Percentiles rank a stretch among this genome's conserved stretches.
phyloP scores from a whole-genome alignment of 2,329 filamentous ascomycete species.

The Xenosphaeropsis pyriputrescens region DNA sequence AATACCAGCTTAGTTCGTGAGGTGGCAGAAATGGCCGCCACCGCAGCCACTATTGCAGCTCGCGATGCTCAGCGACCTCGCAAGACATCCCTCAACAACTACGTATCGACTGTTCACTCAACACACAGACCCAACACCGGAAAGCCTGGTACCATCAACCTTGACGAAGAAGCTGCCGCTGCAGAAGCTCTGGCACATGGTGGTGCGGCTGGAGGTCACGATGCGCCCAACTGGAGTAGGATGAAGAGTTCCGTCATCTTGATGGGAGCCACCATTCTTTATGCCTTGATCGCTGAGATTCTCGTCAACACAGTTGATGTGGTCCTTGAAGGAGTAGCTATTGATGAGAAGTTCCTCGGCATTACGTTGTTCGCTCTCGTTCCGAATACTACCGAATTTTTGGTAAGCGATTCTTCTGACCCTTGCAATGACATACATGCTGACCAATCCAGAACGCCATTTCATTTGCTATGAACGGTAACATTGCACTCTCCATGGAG shows the following conservation, averaged over 20 bases:
- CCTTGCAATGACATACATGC: constrained; percentile 1
- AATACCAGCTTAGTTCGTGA: constrained; percentile 71
- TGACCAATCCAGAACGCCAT: constrained; percentile 64
- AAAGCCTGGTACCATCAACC: constrained; percentile 19
- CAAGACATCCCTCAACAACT: constrained; percentile 23
- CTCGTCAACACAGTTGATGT: constrained; percentile 93
- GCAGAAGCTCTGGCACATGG: constrained; percentile 21
- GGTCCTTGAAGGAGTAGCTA: constrained; percentile 77
- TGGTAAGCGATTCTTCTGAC: constrained; percentile 40
- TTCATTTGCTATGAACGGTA: constrained; percentile 98
- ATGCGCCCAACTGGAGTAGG: constrained; percentile 97
- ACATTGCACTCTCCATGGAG: constrained; percentile 97
- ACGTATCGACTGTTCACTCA: constrained; percentile 15
- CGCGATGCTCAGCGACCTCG: constrained; percentile 52
- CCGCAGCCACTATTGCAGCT: constrained; percentile 75
- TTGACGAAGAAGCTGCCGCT: constrained; percentile 14
- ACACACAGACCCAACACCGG: constrained; percentile 11
- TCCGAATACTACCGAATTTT: constrained; percentile 93
- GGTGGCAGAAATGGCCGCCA: constrained; percentile 87
- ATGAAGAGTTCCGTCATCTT: constrained; percentile 83
- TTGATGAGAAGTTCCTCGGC: constrained; percentile 94
- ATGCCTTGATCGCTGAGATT: constrained; percentile 95
- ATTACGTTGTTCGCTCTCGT: constrained; percentile 95
- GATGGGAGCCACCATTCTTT: constrained; percentile 75
- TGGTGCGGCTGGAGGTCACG: constrained; percentile 55